Evolutionary conservation across 2,329 filamentous ascomycete species (phyloP), one percentile per base, ranked within the genome.

Genomic region (Huntiella bhutanensis): DNA sequence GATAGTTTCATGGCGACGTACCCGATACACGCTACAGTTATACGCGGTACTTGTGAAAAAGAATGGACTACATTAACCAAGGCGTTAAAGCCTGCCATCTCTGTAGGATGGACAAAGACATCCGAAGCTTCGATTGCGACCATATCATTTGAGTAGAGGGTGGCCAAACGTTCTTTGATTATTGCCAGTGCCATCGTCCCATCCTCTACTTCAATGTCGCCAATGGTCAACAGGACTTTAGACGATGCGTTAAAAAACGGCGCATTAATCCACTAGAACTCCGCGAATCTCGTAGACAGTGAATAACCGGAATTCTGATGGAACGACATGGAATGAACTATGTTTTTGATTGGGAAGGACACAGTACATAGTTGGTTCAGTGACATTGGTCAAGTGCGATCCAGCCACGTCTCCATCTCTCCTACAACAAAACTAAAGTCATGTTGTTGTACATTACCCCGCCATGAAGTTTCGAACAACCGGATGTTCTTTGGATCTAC

Each of bases 21-120:
- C 45, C 45, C 39, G 13, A 47, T 37, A 35, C 33, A 35, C 3
- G 28, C 38, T 8, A 47, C 45, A 13, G n/a, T 6, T n/a, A 39
- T 36, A 12, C 13, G 33, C 33, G 32, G 12, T 3, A 41, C 38
- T 6, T 16, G 33, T 10, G 34, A 41, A n/a, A 47, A 13, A 33
- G n/a, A 28, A 2, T 33, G n/a, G 12, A 47, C 32, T 1, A 16
- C 38, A n/a, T 28, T 12, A 11, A 17, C 8, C 12, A 62, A 50
- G 19, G 62, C 56, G 46, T 64, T 69, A 10, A 76, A 64, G 19
- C 64, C 62, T 0, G 64, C 64, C 71, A 75, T 75, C 19, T 71
- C 71, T 0, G 68, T 67, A 4, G 65, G 63, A 53, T 68, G 74
- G n/a, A 76, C 57, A 43, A 63, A 72, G 1, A 76, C 63, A 50